phyloP scores from a whole-genome alignment of 2,329 filamentous ascomycete genomes.

The Pseudogymnoascus sp. region DNA sequence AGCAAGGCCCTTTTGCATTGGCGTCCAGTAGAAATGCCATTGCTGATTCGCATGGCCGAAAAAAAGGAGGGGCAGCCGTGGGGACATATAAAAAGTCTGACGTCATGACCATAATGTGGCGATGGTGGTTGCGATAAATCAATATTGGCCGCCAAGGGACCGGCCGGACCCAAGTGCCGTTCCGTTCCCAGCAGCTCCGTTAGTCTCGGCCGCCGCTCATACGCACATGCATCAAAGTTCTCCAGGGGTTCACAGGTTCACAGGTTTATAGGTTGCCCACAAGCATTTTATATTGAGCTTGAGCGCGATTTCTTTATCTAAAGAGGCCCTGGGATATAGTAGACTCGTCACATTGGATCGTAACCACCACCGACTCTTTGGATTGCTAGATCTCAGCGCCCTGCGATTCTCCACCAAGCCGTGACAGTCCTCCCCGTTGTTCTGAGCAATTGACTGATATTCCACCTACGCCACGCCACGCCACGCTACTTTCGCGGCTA shows the following conservation, averaged over 20 bases:
- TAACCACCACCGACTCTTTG: not conserved
- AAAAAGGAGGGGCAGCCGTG: conserved; percentile 1
- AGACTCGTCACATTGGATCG: not conserved
- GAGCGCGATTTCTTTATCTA: too few relatives aligned
- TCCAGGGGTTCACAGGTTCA: not conserved
- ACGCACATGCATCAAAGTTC: not conserved
- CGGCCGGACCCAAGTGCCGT: not conserved
- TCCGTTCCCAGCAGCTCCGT: not conserved
- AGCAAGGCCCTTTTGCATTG: not conserved
- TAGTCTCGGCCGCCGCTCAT: not conserved
- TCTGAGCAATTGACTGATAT: not conserved
- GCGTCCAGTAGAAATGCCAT: not conserved
- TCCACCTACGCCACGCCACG: not conserved
- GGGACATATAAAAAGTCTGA: not conserved
- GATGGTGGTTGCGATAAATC: not conserved
- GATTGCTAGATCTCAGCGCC: not conserved
- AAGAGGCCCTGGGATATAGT: not conserved
- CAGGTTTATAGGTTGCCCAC: not conserved
- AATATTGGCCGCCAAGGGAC: not conserved
- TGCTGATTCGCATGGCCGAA: not conserved
- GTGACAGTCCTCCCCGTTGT: not conserved
- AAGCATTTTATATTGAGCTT: not conserved
- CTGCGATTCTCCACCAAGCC: not conserved
- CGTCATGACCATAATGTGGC: not conserved
- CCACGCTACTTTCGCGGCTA: too few relatives aligned